phyloP scores from a whole-genome alignment of 208 protist genomes.

The Borovskyia barvae region DNA sequence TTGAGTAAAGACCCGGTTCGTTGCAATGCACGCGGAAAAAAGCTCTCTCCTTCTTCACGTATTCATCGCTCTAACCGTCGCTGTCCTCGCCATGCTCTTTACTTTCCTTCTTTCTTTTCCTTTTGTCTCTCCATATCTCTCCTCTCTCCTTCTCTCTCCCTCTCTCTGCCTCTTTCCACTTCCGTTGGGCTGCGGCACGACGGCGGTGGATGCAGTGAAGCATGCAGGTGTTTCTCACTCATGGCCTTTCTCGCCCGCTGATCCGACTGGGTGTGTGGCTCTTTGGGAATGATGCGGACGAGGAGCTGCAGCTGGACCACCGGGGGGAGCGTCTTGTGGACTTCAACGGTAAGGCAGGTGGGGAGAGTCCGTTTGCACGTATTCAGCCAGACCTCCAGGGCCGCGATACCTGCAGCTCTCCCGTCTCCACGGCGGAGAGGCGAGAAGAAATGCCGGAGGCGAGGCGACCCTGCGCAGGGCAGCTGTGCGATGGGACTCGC shows the following conservation, averaged over 20 bases:
- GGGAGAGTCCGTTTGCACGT: constrained; percentile 19
- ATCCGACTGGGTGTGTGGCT: constrained; percentile 7
- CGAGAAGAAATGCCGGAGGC: too few species aligned
- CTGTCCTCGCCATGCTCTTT: too few species aligned
- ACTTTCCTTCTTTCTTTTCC: background rate
- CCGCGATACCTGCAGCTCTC: background rate
- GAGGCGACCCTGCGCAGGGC: too few species aligned
- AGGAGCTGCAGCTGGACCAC: constrained; percentile 7
- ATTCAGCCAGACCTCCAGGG: background rate
- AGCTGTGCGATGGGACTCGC: too few species aligned
- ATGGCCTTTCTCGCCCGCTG: constrained; percentile 2
- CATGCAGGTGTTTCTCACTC: constrained; percentile 3
- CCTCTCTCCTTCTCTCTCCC: background rate
- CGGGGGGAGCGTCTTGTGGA: constrained; percentile 5
- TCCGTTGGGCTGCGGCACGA: background rate
- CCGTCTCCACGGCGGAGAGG: too few species aligned
- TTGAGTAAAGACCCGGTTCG: too few species aligned
- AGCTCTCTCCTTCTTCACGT: too few species aligned
- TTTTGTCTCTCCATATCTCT: background rate
- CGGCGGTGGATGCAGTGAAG: background rate
- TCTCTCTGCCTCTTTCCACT: background rate
- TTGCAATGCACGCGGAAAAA: too few species aligned
- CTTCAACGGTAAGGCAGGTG: constrained; percentile 7
- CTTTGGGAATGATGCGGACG: constrained; percentile 9
- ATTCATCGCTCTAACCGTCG: too few species aligned